Percentiles rank a stretch among this genome's conserved stretches.
phyloP scores from a whole-genome alignment of 2,329 filamentous ascomycete species.

The Salinomyces thailandicus region DNA sequence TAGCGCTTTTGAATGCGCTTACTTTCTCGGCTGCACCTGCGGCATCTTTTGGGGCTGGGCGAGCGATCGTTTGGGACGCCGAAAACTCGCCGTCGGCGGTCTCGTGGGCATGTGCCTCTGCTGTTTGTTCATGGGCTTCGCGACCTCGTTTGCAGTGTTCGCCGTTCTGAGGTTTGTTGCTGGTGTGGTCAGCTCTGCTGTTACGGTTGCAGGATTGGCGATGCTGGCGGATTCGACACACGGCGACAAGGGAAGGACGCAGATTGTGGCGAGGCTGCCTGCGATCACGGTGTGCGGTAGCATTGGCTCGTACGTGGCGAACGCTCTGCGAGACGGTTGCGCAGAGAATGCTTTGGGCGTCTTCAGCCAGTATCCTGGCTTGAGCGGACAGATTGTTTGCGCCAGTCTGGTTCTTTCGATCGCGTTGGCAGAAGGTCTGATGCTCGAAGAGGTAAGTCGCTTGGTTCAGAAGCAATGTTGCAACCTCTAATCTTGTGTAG shows the following conservation, averaged over 20 bases:
- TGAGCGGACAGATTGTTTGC: constrained; percentile 37
- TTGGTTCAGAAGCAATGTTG: not conserved
- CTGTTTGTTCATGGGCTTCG: constrained; percentile 39
- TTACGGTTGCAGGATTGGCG: constrained; percentile 35
- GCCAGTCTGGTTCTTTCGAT: constrained; percentile 32
- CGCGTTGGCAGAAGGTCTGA: constrained; percentile 29
- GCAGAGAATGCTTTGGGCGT: constrained; percentile 28
- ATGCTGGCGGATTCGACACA: constrained; percentile 35
- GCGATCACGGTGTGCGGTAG: constrained; percentile 36
- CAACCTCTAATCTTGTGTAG: constrained; percentile 2
- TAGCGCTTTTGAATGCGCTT: constrained; percentile 39
- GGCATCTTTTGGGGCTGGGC: constrained; percentile 38
- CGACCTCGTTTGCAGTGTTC: constrained; percentile 32
- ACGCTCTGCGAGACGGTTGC: constrained; percentile 34
- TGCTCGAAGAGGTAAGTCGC: constrained; percentile 32
- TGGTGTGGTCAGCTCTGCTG: constrained; percentile 35
- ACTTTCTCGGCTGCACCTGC: constrained; percentile 36
- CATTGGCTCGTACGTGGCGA: constrained; percentile 35
- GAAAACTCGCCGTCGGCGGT: constrained; percentile 35
- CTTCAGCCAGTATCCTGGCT: constrained; percentile 34
- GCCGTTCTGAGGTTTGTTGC: constrained; percentile 34
- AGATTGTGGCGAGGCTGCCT: constrained; percentile 35
- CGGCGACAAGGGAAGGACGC: constrained; percentile 22
- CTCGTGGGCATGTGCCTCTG: constrained; percentile 35
- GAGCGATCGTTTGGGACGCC: constrained; percentile 34